Evolutionary conservation across 805 yeast species (phyloP).

Genomic region (Allodekkera sacchari): DNA sequence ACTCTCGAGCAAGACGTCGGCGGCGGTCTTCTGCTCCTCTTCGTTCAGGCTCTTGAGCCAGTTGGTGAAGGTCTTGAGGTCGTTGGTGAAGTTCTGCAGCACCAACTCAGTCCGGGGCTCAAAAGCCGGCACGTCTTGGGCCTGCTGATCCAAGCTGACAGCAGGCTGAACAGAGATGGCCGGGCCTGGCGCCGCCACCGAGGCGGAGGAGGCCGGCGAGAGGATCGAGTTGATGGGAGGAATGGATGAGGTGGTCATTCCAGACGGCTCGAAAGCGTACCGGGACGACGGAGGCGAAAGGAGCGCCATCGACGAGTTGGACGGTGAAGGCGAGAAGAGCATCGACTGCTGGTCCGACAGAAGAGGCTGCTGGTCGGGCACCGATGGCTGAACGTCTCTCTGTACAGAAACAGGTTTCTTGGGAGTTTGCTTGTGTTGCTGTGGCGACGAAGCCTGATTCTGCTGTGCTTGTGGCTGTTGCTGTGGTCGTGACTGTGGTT

Average conservation of each 20-base stretch:
- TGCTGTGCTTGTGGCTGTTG: constrained; percentile 2
- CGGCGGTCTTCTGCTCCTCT: constrained; percentile 38
- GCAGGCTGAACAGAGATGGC: constrained; percentile 7
- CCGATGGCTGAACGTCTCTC: too few species aligned
- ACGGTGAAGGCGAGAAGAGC: constrained; percentile 17
- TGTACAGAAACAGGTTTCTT: too few species aligned
- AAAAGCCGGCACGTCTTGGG: constrained; percentile 25
- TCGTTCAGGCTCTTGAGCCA: constrained; percentile 40
- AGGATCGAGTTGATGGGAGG: constrained; percentile 16
- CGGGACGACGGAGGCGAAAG: constrained; percentile 33
- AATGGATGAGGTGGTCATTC: constrained; percentile 14
- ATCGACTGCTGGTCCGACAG: too few species aligned
- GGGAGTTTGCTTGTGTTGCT: not conserved
- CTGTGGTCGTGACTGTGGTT: not conserved
- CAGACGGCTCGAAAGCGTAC: constrained; percentile 24
- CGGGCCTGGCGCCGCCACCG: constrained; percentile 5
- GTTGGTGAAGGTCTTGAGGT: constrained; percentile 35
- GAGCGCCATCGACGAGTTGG: constrained; percentile 28
- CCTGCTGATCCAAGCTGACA: constrained; percentile 4
- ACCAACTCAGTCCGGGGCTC: constrained; percentile 22
- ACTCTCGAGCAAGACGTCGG: constrained; percentile 38
- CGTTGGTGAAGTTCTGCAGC: constrained; percentile 30
- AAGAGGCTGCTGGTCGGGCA: too few species aligned
- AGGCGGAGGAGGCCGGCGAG: constrained; percentile 11
- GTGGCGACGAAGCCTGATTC: not conserved